Conservation (phyloP, 441 rosid genomes). For the Croton setiger region DNA sequence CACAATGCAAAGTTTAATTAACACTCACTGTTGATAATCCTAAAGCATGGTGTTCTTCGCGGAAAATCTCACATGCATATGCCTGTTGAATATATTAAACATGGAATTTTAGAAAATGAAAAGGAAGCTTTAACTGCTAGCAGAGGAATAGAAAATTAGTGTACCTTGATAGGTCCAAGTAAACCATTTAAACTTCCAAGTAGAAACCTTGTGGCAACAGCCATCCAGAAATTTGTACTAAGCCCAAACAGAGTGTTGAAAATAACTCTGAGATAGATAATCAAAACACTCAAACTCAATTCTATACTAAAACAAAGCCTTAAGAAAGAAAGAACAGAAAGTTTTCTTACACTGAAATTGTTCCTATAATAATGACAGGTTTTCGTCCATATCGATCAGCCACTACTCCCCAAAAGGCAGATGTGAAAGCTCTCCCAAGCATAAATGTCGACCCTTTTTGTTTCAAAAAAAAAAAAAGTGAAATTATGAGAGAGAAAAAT, state of each 20-base stretch:
- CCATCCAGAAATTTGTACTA: conserved; percentile 85
- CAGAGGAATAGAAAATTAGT: too few species aligned
- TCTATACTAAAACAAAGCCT: too few species aligned
- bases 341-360: conserved; percentile 69
- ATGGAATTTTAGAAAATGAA: background rate
- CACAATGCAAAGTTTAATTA: conserved; percentile 2
- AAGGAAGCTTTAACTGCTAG: too few species aligned
- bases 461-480: too few species aligned
- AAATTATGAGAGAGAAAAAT: too few species aligned
- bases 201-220: conserved; percentile 65
- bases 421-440: conserved; percentile 87
- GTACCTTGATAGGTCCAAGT: conserved; percentile 86
- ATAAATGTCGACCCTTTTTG: conserved; percentile 80
- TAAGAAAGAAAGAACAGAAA: too few species aligned
- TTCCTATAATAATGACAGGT: conserved; percentile 73
- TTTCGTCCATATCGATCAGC: conserved; percentile 91
- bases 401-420: conserved; percentile 79
- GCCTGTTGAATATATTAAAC: conserved; percentile 42
- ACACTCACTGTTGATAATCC: conserved; percentile 73
- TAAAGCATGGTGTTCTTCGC: conserved; percentile 68
- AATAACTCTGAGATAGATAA: conserved; percentile 57
- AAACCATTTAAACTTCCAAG: conserved; percentile 73
- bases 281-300: too few species aligned
- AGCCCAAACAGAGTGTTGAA: conserved; percentile 87
- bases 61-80: conserved; percentile 66